A percentile compares a stretch with the other conserved stretches of the same genome.
These are phyloP conservation scores for Coemansia asiatica DNA, from an alignment of 192 early-diverging fungal species.

Conservation along the genomic window DNA sequence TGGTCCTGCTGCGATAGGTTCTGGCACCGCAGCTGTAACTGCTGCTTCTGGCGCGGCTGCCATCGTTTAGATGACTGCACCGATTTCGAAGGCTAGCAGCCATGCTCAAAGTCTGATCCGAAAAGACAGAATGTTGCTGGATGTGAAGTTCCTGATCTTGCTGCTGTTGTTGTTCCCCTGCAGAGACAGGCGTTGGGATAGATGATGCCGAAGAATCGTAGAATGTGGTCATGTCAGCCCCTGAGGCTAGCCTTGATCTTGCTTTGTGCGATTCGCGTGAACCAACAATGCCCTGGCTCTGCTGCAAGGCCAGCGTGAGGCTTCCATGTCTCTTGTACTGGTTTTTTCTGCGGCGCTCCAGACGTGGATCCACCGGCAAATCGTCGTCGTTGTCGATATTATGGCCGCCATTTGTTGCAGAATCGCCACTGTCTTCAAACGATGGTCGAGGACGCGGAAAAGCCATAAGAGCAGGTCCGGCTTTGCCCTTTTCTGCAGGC, in stretches of 20 bases:
- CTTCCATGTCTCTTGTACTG: slow-evolving; percentile 54
- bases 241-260: slow-evolving; percentile 23
- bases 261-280: slow-evolving; percentile 9
- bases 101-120: neutral
- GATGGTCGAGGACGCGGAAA: slow-evolving; percentile 42
- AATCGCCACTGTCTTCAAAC: slow-evolving; percentile 5
- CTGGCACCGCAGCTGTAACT: neutral
- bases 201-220: slow-evolving; percentile 15
- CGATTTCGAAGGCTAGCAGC: neutral
- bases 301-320: slow-evolving; percentile 43
- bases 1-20: neutral
- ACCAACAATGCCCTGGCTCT: slow-evolving; percentile 13
- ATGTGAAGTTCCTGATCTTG: neutral
- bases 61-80: slow-evolving; percentile 5
- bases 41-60: neutral
- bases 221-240: neutral
- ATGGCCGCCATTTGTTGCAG: neutral
- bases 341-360: slow-evolving; percentile 41
- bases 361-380: slow-evolving; percentile 18
- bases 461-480: slow-evolving; percentile 5
- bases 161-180: slow-evolving; percentile 7
- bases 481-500: neutral
- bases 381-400: neutral
- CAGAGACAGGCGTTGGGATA: slow-evolving; percentile 23
- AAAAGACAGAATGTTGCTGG: neutral